Base-by-base conservation (phyloP, 1,284 basidiomycete species). In the Papiliotrema laurentii region DNA sequence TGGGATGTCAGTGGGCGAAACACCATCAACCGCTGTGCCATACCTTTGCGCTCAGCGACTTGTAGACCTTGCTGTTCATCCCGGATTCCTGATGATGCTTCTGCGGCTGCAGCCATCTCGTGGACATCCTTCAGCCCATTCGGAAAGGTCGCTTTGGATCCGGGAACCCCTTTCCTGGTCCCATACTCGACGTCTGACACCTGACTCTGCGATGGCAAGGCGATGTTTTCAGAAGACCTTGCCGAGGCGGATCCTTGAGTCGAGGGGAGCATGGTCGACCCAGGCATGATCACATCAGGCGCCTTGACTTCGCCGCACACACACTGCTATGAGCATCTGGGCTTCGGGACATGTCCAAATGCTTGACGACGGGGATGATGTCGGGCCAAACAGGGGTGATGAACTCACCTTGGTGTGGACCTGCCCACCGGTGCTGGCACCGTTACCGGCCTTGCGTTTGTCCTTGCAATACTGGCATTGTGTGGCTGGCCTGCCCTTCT, bases 391-490 rank as follows among this genome's bases (percentile, higher is more conserved):
- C 5, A 44, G 41, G 19, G 25, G 24, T 30, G 21, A 61, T 45
- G 65, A 53, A 64, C 66, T 52, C 37, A 52, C 63, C 50, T 59
- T 70, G 49, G 51, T 68, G 47, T 62, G 80, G 9, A 72, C 67
- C 19, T 51, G 55, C 24, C 51, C 52, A 16, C 49, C 48, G 9
- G 52, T 55, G n/a, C n/a, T n/a, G n/a, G n/a, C n/a, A 16, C 19
- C 13, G 4, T 7, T 22, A 16, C 28, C 28, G 42, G 80, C 83
- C 77, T 87, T 87, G 50, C 85, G 78, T 31, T 85, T 78, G 59
- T 87, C 83, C 66, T 84, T 79, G 68, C 86, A 88, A 68, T 83
- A 82, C 51, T 81, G 79, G 71, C 86, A 88, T 71, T 88, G 86
- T 2, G 85, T 86, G n/a, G 85, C 78, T 0, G 86, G 86, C 43